Base-by-base conservation (phyloP, 768 basidiomycete species). In the Pulveroboletus sp. region DNA sequence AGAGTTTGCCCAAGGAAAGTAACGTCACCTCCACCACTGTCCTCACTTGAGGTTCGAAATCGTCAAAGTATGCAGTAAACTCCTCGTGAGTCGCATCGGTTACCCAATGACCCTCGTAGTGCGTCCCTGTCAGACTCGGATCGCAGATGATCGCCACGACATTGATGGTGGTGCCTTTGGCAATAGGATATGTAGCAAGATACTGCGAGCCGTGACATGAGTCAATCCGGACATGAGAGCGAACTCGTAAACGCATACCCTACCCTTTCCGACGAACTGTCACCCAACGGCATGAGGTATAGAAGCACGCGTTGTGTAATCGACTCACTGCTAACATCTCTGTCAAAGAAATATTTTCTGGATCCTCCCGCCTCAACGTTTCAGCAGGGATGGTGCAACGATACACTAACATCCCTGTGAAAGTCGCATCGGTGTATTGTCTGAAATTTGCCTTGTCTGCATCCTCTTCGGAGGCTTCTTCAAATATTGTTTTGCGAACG, bases 361-460 rank as follows among this genome's bases (percentile, higher is more conserved):
- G 71, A 26, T 55, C 9, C 14, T 57, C 53, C 30, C 54, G 51
- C 19, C 47, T 51, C 45, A 78, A 47, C 2, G 48, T 45, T n/a
- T 71, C 64, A 2, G 62, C 63, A 6, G 73, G 53, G 22, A 77
- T 55, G 19, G 77, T 55, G 4, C 51, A 61, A 5, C 77, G 66
- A 47, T 78, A 77, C 1, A 67, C 64, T 4, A 62, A 47, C 4
- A 65, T 68, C 8, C 79, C 78, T 1, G 70, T 75, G 64, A 73
- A 79, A 0, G 58, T 57, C 6, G 76, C 69, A 14, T 65, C 49
- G 1, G 57, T 41, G 13, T 51, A 54, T 12, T 59, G 49, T 23
- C 14, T 45, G 10, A 58, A 16, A 23, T 62, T 41, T 1, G 23
- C 9, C 11, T 36, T 34, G 1, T 24, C 14, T 1, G 10, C 6